These are phyloP conservation scores for Tetrapisispora namnaoensis DNA, from an alignment of 805 yeast species.

Conservation along the genomic window DNA sequence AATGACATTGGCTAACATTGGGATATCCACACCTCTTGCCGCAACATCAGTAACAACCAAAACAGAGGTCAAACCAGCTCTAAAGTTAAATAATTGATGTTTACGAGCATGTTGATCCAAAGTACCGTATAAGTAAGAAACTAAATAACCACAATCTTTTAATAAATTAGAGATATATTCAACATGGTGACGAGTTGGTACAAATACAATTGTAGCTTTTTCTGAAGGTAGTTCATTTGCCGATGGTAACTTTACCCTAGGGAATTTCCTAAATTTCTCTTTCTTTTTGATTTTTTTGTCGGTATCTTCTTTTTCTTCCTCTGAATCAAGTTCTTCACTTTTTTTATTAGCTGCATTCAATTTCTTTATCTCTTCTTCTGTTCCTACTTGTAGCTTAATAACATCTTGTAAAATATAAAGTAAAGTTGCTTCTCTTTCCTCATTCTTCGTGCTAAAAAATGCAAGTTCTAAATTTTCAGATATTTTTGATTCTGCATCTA, in stretches of 20 bases:
- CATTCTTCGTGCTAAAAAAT: slow-evolving; percentile 67
- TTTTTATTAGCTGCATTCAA: slow-evolving; percentile 40
- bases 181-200: slow-evolving; percentile 96
- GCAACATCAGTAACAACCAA: slow-evolving; percentile 97
- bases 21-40: slow-evolving; percentile 98
- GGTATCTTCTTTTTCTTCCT: slow-evolving; percentile 20
- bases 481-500: slow-evolving; percentile 87
- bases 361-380: slow-evolving; percentile 53
- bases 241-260: slow-evolving; percentile 54
- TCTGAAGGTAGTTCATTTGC: slow-evolving; percentile 81
- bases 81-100: slow-evolving; percentile 74
- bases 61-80: slow-evolving; percentile 74
- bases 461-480: slow-evolving; percentile 89
- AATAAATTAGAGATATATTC: slow-evolving; percentile 73
- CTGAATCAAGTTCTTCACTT: slow-evolving; percentile 44
- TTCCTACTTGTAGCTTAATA: slow-evolving; percentile 73
- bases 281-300: slow-evolving; percentile 25
- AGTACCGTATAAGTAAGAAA: slow-evolving; percentile 86
- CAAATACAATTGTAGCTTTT: slow-evolving; percentile 83
- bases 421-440: slow-evolving; percentile 84
- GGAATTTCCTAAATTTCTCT: slow-evolving; percentile 33
- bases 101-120: slow-evolving; percentile 92
- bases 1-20: slow-evolving; percentile 88
- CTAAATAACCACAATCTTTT: slow-evolving; percentile 72
- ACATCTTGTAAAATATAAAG: slow-evolving; percentile 70